These are phyloP conservation scores for Rhizophora apiculata DNA, from an alignment of 345 rosid genomes.

Conservation along the genomic window DNA sequence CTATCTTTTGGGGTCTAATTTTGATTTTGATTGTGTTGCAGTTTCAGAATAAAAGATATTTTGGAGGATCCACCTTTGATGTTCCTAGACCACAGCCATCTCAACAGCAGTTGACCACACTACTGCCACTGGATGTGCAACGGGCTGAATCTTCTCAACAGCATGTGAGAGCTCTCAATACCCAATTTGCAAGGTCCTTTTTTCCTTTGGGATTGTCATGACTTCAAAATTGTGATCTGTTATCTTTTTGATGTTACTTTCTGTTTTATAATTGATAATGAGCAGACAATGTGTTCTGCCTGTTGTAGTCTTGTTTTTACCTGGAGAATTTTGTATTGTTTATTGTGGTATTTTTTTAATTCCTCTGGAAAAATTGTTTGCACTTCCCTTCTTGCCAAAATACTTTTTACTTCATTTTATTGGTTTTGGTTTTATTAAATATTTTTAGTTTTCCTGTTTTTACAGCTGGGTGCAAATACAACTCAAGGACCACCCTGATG, in stretches of 20 bases:
- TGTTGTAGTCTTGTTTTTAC: not conserved
- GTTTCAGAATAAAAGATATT: conserved; percentile 63
- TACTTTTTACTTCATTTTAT: not conserved
- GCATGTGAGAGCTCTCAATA: conserved; percentile 91
- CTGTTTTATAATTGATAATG: not conserved
- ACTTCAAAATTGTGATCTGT: not conserved
- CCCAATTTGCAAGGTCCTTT: conserved; percentile 82
- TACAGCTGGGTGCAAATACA: conserved; percentile 92
- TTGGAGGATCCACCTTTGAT: conserved; percentile 57
- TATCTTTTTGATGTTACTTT: not conserved
- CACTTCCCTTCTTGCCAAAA: not conserved
- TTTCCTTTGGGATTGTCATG: not conserved
- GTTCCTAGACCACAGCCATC: conserved; percentile 49
- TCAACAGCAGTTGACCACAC: conserved; percentile 33
- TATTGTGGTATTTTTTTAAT: not conserved
- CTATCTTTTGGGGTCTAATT: conserved; percentile 11
- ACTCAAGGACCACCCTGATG: conserved; percentile 90
- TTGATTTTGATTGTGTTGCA: conserved; percentile 31
- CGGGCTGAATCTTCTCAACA: conserved; percentile 69
- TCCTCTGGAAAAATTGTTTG: not conserved
- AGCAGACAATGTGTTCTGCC: not conserved
- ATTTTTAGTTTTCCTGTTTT: conserved; percentile 7
- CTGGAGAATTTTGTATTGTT: not conserved
- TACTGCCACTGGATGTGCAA: conserved; percentile 43
- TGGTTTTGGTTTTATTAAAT: not conserved